Conservation (phyloP, 768 basidiomycete genomes). For the Tricholoma terreum region DNA sequence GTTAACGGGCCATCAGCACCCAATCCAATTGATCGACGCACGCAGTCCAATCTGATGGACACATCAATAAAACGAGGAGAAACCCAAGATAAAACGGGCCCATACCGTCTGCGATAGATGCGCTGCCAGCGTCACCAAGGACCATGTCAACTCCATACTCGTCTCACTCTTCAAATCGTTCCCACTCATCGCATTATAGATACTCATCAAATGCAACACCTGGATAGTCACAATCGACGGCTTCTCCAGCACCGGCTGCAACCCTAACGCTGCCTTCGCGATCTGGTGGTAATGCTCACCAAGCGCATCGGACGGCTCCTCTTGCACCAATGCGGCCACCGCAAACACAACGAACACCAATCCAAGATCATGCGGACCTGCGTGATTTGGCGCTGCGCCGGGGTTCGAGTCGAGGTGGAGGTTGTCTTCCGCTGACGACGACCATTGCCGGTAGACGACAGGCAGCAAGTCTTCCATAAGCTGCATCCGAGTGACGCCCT, state of each 20-base stretch:
- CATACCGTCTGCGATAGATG: conserved; percentile 65
- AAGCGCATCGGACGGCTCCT: conserved; percentile 26
- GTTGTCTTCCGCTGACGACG: conserved; percentile 1
- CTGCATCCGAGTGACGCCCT: conserved; percentile 44
- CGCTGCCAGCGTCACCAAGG: conserved; percentile 57
- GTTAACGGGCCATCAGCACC: not conserved
- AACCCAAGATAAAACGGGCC: conserved; percentile 10
- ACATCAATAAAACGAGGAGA: not conserved
- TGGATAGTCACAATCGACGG: conserved; percentile 72
- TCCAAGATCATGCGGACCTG: conserved; percentile 47
- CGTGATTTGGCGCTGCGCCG: conserved; percentile 29
- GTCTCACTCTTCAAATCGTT: conserved; percentile 59
- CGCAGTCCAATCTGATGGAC: conserved; percentile 58
- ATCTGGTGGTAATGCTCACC: conserved; percentile 69
- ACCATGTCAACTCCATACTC: conserved; percentile 74
- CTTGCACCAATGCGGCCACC: conserved; percentile 46
- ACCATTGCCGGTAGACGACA: conserved; percentile 31
- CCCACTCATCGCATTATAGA: conserved; percentile 69
- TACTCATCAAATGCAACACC: conserved; percentile 61
- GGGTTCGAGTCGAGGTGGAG: not conserved
- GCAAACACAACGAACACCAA: conserved; percentile 51
- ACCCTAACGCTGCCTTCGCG: conserved; percentile 58
- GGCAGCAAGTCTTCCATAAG: conserved; percentile 41
- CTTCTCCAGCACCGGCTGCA: conserved; percentile 69
- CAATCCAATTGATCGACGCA: conserved; percentile 31